Evolutionary conservation across 805 yeast genomes (phyloP), one percentile per base, ranked within the genome.

Genomic region (Starmerella sp.): DNA sequence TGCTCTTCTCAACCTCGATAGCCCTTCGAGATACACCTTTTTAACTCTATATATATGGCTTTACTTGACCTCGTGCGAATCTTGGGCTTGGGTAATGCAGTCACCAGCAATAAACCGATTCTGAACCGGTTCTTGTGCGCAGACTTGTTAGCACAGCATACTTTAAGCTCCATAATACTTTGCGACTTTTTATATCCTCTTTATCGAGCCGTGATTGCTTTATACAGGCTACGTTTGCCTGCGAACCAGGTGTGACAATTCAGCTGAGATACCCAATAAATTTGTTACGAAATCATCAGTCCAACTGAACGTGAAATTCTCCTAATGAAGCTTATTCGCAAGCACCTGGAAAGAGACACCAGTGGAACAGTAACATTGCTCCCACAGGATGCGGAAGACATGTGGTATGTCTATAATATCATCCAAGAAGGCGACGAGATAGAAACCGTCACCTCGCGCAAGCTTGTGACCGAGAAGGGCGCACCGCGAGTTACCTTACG

Each of bases 301-400:
- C 11, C 28, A 39, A 28, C 15, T 44, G 28, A 30, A n/a, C 5
- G 2, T 44, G 28, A n/a, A 46, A 32, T n/a, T 15, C 29, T 31
- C 28, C 39, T n/a, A 17, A 82, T 83, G 90, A 83, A 81, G 65
- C 68, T 83, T 34, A 60, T 81, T 2, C 67, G 74, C 6, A 76
- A 78, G 56, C 63, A 68, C 15, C 67, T 80, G 38, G 80, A 77
- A 52, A 80, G 77, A 59, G 87, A 83, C 60, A 72, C 76, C 51
- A 76, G 83, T 55, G 95, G 91, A 6, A 69, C 76, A 2, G 74
- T 87, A 22, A 75, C 85, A 0, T 67, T 91, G 22, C 71, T 81
- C 4, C 90, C 97, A 0, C 85, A 90, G 64, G 97, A 93, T 63
- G 80, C 84, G 48, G 97, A 91, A 63, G 98, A 91, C 67, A 73